Evolutionary conservation across 1,139 yeast genomes (phyloP), one percentile per base, ranked within the genome.

Genomic region (Geotrichum restrictum): DNA sequence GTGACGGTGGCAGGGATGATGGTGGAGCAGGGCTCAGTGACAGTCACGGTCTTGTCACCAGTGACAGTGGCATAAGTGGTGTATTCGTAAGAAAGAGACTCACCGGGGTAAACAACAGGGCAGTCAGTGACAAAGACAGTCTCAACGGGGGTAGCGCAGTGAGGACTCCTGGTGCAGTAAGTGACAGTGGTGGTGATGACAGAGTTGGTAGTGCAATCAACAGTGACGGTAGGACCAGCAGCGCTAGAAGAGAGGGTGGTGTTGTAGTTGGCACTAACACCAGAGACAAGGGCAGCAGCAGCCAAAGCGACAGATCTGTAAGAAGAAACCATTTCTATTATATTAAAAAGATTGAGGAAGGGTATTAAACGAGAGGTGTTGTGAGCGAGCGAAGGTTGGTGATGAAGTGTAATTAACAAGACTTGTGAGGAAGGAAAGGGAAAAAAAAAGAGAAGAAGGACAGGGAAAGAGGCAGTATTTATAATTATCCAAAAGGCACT

Each of bases 11-110:
- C 34, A 16, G 51, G 51, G 13, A 48, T 33, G 34, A 40, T 33
- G 24, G 51, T 48, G n/a, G 45, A 40, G 41, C 55, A 52, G 19
- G 55, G 52, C 37, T 52, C 55, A 14, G 55, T 52, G 19, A 52
- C 52, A 27, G 55, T 52, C 27, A 44, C 43, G 18, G 55, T 52
- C 40, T 31, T 38, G 22, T 48, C 55, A 5, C 19, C 45, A 18
- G 45, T 39, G 16, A 42, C 45, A 3, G 51, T 52, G 6, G 48
- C 39, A 39, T 32, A 33, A 29, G 52, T 48, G 8, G 55, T 52
- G 52, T 31, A 29, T 16, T 48, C 31, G 46, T 43, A 36, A 21
- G 43, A 34, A 10, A 37, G 38, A 19, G 34, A 14, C 36, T 48
- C 52, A 13, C 22, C 40, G 29, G 43, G 41, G 42, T 49, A 49